phyloP scores from a whole-genome alignment of 306 rosid species.

The Vigna reflexopilosa region DNA sequence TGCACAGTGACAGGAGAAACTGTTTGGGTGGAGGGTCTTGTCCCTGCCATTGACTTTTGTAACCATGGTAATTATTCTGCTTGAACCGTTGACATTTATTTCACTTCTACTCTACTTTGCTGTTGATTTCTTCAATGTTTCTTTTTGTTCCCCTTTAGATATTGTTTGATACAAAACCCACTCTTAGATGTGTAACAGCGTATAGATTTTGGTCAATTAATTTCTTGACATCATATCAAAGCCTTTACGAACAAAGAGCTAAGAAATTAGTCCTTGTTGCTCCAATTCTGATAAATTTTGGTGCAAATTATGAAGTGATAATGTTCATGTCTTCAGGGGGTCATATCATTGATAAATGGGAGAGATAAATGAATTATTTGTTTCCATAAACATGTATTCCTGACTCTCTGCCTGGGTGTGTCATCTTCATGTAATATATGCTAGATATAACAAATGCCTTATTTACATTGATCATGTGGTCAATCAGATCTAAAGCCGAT shows the following conservation, averaged over 20 bases:
- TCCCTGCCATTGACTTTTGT: constrained; percentile 96
- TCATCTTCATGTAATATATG: constrained; percentile 27
- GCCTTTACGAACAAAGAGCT: constrained; percentile 5
- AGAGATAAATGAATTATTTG: constrained; percentile 8
- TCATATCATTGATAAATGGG: neutral
- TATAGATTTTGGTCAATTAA: constrained; percentile 28
- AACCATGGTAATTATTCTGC: constrained; percentile 75
- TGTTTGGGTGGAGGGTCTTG: constrained; percentile 98
- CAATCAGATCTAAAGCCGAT: constrained; percentile 78
- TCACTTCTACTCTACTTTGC: constrained; percentile 30
- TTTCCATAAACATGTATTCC: constrained; percentile 14
- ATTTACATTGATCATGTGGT: constrained; percentile 39
- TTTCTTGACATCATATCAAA: constrained; percentile 19
- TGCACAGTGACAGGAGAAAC: constrained; percentile 55
- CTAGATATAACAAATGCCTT: constrained; percentile 39
- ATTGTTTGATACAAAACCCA: neutral
- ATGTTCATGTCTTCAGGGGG: neutral
- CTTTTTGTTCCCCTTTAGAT: constrained; percentile 21
- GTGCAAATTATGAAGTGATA: neutral
- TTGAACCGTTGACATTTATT: constrained; percentile 39
- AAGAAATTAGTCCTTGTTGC: neutral
- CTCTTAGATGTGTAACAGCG: constrained; percentile 3
- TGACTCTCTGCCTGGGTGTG: constrained; percentile 20
- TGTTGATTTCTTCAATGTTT: constrained; percentile 39
- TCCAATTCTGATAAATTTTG: constrained; percentile 1